Percentiles rank a stretch among this genome's conserved stretches.
Conservation (phyloP, 169 alveolate genomes). For the Perkinsus olseni region DNA sequence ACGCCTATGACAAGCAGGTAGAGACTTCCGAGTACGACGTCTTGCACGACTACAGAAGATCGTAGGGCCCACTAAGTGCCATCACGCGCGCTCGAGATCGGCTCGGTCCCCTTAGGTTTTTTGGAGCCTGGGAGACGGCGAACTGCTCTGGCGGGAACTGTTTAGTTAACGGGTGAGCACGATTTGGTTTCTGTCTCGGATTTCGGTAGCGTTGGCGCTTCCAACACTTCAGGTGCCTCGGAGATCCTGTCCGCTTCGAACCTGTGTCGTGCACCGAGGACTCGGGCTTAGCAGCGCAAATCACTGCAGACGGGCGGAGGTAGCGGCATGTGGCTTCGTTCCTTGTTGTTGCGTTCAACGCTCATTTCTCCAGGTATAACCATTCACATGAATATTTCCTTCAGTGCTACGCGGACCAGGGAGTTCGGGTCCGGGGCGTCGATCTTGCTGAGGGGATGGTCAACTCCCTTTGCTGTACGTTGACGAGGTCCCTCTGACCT, state of each 20-base stretch:
- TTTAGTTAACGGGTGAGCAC: not conserved
- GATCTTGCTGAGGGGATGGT: not conserved
- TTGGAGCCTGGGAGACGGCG: not conserved
- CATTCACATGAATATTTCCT: too few species aligned
- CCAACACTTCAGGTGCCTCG: not conserved
- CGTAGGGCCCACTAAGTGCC: not conserved
- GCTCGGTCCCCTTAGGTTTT: not conserved
- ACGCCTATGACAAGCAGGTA: not conserved
- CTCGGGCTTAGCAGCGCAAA: not conserved
- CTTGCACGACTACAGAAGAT: not conserved
- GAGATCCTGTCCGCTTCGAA: not conserved
- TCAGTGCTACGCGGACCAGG: too few species aligned
- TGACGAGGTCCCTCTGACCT: not conserved
- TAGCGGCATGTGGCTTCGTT: too few species aligned
- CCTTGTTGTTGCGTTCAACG: too few species aligned
- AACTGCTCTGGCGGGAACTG: not conserved
- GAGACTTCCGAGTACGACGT: not conserved
- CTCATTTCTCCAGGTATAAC: not conserved
- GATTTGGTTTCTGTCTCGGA: not conserved
- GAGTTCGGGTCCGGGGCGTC: too few species aligned
- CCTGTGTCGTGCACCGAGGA: not conserved
- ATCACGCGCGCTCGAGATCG: too few species aligned
- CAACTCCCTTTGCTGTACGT: not conserved
- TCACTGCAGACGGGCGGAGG: not conserved
- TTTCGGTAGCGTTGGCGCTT: not conserved